A percentile compares a stretch with the other conserved stretches of the same genome.
Evolutionary conservation across 2,329 filamentous ascomycete genomes (phyloP).

Genomic region (Exophiala phaeomuriformis): DNA sequence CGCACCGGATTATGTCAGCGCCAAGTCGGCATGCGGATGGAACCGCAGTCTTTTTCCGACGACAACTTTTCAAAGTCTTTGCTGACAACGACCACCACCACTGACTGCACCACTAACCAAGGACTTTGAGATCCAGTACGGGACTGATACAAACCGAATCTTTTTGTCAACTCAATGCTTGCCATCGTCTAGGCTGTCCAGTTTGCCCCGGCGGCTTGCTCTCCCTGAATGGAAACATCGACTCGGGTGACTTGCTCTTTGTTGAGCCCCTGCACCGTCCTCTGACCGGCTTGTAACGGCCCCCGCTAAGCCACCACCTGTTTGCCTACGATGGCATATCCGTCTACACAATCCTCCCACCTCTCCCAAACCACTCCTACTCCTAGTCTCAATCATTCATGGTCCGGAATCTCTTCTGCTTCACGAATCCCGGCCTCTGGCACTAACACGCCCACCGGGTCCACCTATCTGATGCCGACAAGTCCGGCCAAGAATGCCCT

Average conservation of each 20-base stretch:
- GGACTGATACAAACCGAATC: too few relatives aligned
- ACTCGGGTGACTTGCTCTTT: too few relatives aligned
- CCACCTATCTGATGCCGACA: constrained; percentile 83
- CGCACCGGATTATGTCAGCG: constrained; percentile 5
- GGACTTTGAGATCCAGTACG: too few relatives aligned
- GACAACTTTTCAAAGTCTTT: constrained; percentile 2
- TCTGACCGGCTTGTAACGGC: background rate
- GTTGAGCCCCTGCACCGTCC: background rate
- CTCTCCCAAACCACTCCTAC: constrained; percentile 4
- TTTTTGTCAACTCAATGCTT: too few relatives aligned
- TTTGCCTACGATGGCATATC: constrained; percentile 21
- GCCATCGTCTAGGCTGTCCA: background rate
- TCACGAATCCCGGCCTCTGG: constrained; percentile 15
- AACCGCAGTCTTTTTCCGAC: background rate
- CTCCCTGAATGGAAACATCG: background rate
- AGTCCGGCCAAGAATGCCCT: constrained; percentile 63
- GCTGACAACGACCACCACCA: background rate
- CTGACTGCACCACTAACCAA: too few relatives aligned
- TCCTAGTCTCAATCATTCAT: background rate
- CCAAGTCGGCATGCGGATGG: constrained; percentile 1
- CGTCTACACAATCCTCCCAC: constrained; percentile 10
- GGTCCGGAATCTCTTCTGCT: background rate
- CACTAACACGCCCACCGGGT: constrained; percentile 23
- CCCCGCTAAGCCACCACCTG: background rate
- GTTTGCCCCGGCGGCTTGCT: background rate